phyloP scores from a whole-genome alignment of 192 early-diverging fungal species.

The Entomortierella chlamydospora region DNA sequence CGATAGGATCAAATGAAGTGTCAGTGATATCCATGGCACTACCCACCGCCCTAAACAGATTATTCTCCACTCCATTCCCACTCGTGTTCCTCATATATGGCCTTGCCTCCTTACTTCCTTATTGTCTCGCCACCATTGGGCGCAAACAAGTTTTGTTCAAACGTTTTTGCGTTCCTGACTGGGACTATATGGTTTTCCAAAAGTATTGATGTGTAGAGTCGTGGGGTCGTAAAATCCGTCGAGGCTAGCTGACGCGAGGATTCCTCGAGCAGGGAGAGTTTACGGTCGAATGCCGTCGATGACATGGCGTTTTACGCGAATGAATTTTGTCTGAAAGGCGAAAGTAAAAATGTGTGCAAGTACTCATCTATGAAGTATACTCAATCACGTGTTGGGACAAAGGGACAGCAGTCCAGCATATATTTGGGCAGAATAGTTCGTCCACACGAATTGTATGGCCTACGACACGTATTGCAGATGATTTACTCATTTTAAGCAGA shows the following conservation, averaged over 20 bases:
- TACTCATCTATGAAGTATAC: too few relatives aligned
- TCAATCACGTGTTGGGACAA: too few relatives aligned
- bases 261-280: slow-evolving; percentile 24
- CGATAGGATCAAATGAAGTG: not conserved
- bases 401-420: too few relatives aligned
- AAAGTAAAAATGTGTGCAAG: not conserved
- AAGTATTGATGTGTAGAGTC: slow-evolving; percentile 34
- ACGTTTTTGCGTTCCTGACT: slow-evolving; percentile 33
- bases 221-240: slow-evolving; percentile 32
- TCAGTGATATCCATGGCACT: too few relatives aligned
- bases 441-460: too few relatives aligned
- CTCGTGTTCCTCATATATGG: too few relatives aligned
- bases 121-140: slow-evolving; percentile 18
- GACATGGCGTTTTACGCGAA: not conserved
- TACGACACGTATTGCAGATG: too few relatives aligned
- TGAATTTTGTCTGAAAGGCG: not conserved
- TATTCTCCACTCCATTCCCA: not conserved
- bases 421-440: too few relatives aligned
- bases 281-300: slow-evolving; percentile 16
- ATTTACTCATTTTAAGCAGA: too few relatives aligned
- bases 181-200: slow-evolving; percentile 47
- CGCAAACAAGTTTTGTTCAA: slow-evolving; percentile 33
- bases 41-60: too few relatives aligned
- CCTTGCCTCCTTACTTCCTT: slow-evolving; percentile 15
- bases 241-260: slow-evolving; percentile 30